Evolutionary conservation across 352 stramenopile genomes (phyloP), one percentile per base, ranked within the genome.

Genomic region (Pythium chondricola): DNA sequence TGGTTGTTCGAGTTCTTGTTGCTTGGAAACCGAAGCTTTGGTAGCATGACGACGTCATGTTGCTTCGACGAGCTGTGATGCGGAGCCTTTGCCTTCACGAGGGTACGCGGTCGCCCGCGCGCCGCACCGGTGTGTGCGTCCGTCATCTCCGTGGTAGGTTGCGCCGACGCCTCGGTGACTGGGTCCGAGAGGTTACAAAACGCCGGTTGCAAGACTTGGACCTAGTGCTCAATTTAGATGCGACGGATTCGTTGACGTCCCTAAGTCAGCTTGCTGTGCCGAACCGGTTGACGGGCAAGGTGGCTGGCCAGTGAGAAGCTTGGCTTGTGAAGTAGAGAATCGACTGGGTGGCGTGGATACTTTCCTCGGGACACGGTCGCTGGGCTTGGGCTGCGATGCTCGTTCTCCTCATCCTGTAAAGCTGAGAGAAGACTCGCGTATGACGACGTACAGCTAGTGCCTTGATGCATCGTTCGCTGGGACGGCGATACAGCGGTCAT

Each of bases 111-210:
- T 27, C 52, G 44, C 22, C 25, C 13, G 20, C 52, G 44, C 14
- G 37, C 45, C 5, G 24, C 41, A 17, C 31, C 26, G 29, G 37
- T 45, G 29, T 32, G 52, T 17, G 38, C 18, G 11, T 60, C 52
- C 30, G 52, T 39, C 52, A 60, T 60, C 9, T 4, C 18, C n/a
- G n/a, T n/a, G n/a, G n/a, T n/a, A n/a, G n/a, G n/a, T n/a, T n/a
- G n/a, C n/a, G n/a, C n/a, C n/a, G n/a, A n/a, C n/a, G n/a, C n/a
- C n/a, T n/a, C n/a, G n/a, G n/a, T 32, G 42, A 35, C 42, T 14
- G 32, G 22, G 29, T 33, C 31, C 35, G 48, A 43, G 58, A 65
- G 37, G 60, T 69, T 69, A 56, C 60, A 69, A 69, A 69, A 65
- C 60, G 50, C 37, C 29, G 32, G n/a, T n/a, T n/a, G n/a, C n/a